These are phyloP conservation scores for Ceratobasidium sp. DNA, from an alignment of 1,284 basidiomycete species.

Conservation along the genomic window DNA sequence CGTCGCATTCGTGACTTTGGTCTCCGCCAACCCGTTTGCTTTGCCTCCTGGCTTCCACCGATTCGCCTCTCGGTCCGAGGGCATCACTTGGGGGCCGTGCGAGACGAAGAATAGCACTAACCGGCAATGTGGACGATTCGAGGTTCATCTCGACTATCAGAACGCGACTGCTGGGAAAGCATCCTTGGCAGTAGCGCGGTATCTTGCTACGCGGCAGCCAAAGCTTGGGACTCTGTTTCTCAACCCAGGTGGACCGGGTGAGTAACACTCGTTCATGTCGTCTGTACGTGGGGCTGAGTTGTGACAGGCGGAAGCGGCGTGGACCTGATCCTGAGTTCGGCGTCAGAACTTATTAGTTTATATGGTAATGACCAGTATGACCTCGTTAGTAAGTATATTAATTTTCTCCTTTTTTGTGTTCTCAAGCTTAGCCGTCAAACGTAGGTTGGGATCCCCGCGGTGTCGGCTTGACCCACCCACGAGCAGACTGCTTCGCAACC, in stretches of 20 bases:
- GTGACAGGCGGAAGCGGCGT: background rate
- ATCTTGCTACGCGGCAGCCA: slow-evolving; percentile 13
- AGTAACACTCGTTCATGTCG: background rate
- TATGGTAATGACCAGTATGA: slow-evolving; percentile 5
- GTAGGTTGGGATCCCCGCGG: slow-evolving; percentile 27
- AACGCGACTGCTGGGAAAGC: slow-evolving; percentile 42
- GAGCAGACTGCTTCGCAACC: slow-evolving; percentile 36
- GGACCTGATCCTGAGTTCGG: background rate
- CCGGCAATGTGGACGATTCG: slow-evolving; percentile 34
- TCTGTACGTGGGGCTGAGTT: background rate
- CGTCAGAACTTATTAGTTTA: background rate
- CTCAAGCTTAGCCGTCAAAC: background rate
- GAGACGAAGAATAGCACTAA: background rate
- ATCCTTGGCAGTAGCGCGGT: slow-evolving; percentile 19
- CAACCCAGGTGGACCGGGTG: slow-evolving; percentile 42
- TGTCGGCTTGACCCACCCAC: slow-evolving; percentile 11
- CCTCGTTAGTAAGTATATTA: slow-evolving; percentile 4
- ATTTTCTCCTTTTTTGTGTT: background rate
- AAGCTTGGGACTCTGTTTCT: slow-evolving; percentile 44
- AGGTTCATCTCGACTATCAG: slow-evolving; percentile 44
- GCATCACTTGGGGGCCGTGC: background rate
- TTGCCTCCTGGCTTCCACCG: slow-evolving; percentile 9
- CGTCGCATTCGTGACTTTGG: background rate
- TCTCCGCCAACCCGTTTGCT: background rate
- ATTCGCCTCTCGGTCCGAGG: background rate